Evolutionary conservation across 2,329 filamentous ascomycete species (phyloP).

Genomic region (Nemania sp.): DNA sequence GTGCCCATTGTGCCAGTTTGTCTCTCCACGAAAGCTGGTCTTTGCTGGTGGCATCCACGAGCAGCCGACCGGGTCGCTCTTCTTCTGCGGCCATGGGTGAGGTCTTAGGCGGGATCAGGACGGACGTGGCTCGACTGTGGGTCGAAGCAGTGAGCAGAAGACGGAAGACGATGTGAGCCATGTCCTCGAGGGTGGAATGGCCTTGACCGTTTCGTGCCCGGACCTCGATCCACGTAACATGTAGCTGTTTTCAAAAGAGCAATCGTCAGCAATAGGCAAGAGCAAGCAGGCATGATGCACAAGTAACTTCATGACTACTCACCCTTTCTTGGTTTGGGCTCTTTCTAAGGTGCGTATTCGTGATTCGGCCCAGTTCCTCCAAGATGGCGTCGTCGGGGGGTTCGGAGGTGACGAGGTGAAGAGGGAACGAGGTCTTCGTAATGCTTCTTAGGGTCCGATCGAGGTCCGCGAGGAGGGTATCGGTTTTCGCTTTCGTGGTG

Average conservation of each 20-base stretch:
- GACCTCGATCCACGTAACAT: conserved; percentile 50
- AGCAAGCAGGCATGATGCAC: not conserved
- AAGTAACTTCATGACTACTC: conserved; percentile 20
- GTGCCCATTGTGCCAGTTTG: conserved; percentile 42
- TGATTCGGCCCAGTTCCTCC: conserved; percentile 46
- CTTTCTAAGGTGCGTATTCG: conserved; percentile 37
- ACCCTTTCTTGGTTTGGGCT: conserved; percentile 32
- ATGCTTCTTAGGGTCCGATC: conserved; percentile 38
- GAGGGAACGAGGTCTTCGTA: conserved; percentile 32
- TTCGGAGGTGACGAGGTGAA: conserved; percentile 34
- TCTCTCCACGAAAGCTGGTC: conserved; percentile 46
- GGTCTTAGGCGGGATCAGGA: conserved; percentile 27
- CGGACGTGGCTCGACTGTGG: conserved; percentile 28
- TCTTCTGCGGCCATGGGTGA: not conserved
- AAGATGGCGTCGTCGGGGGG: conserved; percentile 37
- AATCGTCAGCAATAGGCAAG: not conserved
- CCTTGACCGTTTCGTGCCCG: conserved; percentile 20
- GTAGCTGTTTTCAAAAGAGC: conserved; percentile 31
- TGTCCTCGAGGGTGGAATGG: conserved; percentile 42
- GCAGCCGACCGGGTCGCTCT: conserved; percentile 36
- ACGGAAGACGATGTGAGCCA: conserved; percentile 51
- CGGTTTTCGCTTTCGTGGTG: conserved; percentile 43
- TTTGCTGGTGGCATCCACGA: conserved; percentile 37
- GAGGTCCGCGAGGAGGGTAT: conserved; percentile 44
- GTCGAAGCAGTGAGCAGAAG: conserved; percentile 47